These are phyloP conservation scores for Pyrenochaeta sp. DNA, from an alignment of 2,329 filamentous ascomycete species.

Conservation along the genomic window DNA sequence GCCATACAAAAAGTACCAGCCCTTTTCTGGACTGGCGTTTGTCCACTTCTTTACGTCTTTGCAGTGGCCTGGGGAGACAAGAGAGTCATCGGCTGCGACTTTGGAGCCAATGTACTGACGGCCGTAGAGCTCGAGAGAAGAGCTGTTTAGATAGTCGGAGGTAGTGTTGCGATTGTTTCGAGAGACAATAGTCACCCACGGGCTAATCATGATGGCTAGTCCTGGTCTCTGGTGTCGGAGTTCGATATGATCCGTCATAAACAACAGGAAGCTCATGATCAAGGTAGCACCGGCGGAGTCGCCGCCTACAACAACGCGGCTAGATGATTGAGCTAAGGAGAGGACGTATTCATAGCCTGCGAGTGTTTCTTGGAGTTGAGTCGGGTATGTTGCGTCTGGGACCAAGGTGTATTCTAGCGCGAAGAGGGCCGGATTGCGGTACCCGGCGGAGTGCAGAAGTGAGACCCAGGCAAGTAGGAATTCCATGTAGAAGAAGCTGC, in stretches of 20 bases:
- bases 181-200: constrained; percentile 80
- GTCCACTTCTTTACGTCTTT: constrained; percentile 72
- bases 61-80: constrained; percentile 76
- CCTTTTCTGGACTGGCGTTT: constrained; percentile 69
- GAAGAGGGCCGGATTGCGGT: constrained; percentile 79
- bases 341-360: constrained; percentile 76
- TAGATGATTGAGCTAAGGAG: constrained; percentile 64
- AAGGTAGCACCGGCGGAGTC: constrained; percentile 83
- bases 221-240: constrained; percentile 60
- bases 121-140: constrained; percentile 74
- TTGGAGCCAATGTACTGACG: constrained; percentile 70
- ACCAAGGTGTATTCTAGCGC: constrained; percentile 83
- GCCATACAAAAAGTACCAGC: constrained; percentile 76
- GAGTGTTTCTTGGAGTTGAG: constrained; percentile 74
- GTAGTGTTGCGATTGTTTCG: constrained; percentile 71
- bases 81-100: constrained; percentile 60
- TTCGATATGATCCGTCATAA: constrained; percentile 63
- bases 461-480: constrained; percentile 78
- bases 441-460: constrained; percentile 70
- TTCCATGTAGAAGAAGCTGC: constrained; percentile 81
- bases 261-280: constrained; percentile 75
- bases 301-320: constrained; percentile 74
- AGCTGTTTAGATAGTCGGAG: constrained; percentile 77
- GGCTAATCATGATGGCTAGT: constrained; percentile 78
- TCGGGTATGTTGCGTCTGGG: constrained; percentile 76